phyloP scores from a whole-genome alignment of 2,329 filamentous ascomycete genomes.

The Cadophora sp. region DNA sequence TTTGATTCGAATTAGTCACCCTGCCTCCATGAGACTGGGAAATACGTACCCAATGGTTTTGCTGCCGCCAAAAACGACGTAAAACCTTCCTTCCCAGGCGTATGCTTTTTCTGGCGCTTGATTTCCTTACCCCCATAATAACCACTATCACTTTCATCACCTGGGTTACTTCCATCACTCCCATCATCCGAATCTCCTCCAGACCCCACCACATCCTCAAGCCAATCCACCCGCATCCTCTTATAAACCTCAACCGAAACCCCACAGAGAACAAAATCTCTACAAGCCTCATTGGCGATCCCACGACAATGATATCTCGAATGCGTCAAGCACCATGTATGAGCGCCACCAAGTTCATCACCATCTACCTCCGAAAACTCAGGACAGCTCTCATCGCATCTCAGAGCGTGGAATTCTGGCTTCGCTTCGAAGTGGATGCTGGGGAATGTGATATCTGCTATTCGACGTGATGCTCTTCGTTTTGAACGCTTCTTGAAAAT shows the following conservation, averaged over 20 bases:
- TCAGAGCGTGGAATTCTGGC: not conserved
- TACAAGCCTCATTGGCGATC: not conserved
- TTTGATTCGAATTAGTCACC: too few relatives aligned
- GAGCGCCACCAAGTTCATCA: not conserved
- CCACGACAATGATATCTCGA: not conserved
- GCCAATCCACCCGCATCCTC: not conserved
- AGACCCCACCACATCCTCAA: not conserved
- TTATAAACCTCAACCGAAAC: not conserved
- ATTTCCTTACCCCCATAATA: not conserved
- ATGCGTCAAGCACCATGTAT: not conserved
- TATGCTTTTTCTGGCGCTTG: not conserved
- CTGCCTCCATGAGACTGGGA: too few relatives aligned
- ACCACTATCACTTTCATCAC: not conserved
- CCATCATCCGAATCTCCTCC: not conserved
- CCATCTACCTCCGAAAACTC: not conserved
- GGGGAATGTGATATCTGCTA: not conserved
- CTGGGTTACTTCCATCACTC: not conserved
- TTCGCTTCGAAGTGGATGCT: not conserved
- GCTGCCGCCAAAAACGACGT: not conserved
- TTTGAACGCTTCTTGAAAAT: not conserved
- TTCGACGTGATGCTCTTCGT: not conserved
- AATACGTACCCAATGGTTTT: not conserved
- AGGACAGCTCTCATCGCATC: not conserved
- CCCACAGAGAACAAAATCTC: not conserved
- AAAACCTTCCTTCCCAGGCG: too few relatives aligned